Percentiles rank a stretch among this genome's conserved stretches.
Conservation (phyloP, 352 stramenopile species). For the Phytophthora uliginosa region DNA sequence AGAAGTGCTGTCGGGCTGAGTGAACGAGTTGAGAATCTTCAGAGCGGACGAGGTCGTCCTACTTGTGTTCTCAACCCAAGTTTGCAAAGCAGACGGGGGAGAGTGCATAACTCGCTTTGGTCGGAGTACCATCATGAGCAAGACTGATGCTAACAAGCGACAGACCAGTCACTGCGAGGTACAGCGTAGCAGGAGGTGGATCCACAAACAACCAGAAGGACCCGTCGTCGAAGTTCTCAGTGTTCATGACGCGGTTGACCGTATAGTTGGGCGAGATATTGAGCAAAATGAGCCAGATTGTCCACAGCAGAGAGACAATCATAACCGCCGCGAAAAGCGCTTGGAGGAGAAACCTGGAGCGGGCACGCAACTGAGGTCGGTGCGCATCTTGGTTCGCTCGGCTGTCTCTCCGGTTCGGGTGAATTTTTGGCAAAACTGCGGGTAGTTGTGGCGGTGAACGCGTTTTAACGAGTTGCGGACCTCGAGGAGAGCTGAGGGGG, state of each 20-base stretch:
- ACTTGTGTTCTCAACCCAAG: background rate
- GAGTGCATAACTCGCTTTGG: background rate
- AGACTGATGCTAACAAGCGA: background rate
- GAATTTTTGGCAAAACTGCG: background rate
- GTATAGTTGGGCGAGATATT: background rate
- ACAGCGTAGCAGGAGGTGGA: conserved; percentile 6
- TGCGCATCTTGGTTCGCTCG: background rate
- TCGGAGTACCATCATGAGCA: background rate
- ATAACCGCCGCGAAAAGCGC: background rate
- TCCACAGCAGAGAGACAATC: background rate
- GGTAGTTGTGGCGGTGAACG: background rate
- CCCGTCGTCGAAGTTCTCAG: conserved; percentile 34
- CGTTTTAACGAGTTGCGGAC: background rate
- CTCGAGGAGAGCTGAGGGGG: background rate
- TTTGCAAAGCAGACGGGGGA: background rate
- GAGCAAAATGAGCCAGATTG: background rate
- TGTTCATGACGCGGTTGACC: conserved; percentile 28
- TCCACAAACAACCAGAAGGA: conserved; percentile 48
- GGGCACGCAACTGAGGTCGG: background rate
- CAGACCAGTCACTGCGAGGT: background rate
- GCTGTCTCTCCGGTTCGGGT: background rate
- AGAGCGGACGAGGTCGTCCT: background rate
- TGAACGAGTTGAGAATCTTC: background rate
- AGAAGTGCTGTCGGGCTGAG: background rate
- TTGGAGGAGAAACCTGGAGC: background rate